Conservation (phyloP, 148 eudicot species). For the Cornus controversa region DNA sequence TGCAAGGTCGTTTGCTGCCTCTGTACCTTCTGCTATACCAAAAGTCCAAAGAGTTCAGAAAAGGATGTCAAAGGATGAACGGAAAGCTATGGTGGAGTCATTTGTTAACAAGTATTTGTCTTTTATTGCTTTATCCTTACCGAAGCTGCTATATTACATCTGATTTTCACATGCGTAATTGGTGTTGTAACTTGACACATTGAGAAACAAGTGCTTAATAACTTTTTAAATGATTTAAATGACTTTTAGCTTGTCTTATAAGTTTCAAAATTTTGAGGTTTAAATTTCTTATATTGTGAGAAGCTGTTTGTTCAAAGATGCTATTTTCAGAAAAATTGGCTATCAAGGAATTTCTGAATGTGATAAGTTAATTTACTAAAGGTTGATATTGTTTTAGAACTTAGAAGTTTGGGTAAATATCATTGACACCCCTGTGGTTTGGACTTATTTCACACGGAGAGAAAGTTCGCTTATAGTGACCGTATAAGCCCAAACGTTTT, state of each 20-base stretch:
- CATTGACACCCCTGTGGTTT: no score
- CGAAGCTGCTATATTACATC: not conserved
- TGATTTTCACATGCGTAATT: not conserved
- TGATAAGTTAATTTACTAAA: not conserved
- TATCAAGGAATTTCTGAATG: not conserved
- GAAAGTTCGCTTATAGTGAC: no score
- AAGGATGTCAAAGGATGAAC: constrained; percentile 26
- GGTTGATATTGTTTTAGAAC: not conserved
- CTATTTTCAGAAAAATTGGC: no score
- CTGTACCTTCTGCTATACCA: constrained; percentile 17
- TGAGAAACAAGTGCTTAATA: not conserved
- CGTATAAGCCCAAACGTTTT: no score
- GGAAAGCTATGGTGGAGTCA: constrained; percentile 27
- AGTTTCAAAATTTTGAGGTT: not conserved
- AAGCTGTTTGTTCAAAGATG: not conserved
- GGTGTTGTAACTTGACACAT: not conserved
- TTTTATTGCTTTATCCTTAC: not conserved
- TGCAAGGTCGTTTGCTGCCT: constrained; percentile 27
- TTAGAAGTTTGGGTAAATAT: no score
- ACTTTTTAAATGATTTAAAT: not conserved
- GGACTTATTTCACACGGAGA: no score
- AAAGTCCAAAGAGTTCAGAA: constrained; percentile 4
- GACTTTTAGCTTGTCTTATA: not conserved
- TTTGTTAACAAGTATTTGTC: constrained; percentile 25
- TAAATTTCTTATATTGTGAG: not conserved